Percentiles rank a stretch among this genome's conserved stretches.
These are phyloP conservation scores for Yarrowia phangngaensis DNA, from an alignment of 805 yeast species.

Conservation along the genomic window DNA sequence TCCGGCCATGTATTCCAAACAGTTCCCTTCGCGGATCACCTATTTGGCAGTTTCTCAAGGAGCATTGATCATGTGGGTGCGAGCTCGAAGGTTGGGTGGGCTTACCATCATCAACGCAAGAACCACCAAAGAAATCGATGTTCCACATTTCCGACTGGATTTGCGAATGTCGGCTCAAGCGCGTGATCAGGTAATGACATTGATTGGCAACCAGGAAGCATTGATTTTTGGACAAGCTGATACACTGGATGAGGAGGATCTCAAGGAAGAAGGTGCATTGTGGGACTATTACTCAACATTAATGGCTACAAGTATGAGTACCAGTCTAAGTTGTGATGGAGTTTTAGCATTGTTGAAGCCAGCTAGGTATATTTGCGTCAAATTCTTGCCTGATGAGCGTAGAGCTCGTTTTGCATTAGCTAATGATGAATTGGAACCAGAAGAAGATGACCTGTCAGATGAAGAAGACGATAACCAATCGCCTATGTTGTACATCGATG, in stretches of 20 bases:
- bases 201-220: constrained; percentile 31
- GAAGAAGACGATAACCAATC: constrained; percentile 26
- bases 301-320: constrained; percentile 27
- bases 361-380: constrained; percentile 15
- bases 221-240: constrained; percentile 31
- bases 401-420: constrained; percentile 12
- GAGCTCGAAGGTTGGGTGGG: constrained; percentile 32
- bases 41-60: constrained; percentile 30
- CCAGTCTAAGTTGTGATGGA: constrained; percentile 18
- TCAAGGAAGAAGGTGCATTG: constrained; percentile 24
- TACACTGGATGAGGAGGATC: constrained; percentile 9
- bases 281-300: constrained; percentile 30
- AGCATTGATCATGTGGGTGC: constrained; percentile 31
- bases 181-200: constrained; percentile 29
- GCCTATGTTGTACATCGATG: neutral
- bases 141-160: constrained; percentile 33
- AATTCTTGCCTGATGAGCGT: constrained; percentile 11
- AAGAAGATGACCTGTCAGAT: constrained; percentile 19
- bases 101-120: constrained; percentile 30
- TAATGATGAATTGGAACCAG: neutral
- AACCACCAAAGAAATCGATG: constrained; percentile 32
- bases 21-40: constrained; percentile 32
- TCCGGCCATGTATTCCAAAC: constrained; percentile 29
- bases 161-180: constrained; percentile 28
- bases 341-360: constrained; percentile 20